A percentile compares a stretch with the other conserved stretches of the same genome.
These are phyloP conservation scores for Pleurotus platypus DNA, from an alignment of 768 basidiomycete genomes.

Conservation along the genomic window DNA sequence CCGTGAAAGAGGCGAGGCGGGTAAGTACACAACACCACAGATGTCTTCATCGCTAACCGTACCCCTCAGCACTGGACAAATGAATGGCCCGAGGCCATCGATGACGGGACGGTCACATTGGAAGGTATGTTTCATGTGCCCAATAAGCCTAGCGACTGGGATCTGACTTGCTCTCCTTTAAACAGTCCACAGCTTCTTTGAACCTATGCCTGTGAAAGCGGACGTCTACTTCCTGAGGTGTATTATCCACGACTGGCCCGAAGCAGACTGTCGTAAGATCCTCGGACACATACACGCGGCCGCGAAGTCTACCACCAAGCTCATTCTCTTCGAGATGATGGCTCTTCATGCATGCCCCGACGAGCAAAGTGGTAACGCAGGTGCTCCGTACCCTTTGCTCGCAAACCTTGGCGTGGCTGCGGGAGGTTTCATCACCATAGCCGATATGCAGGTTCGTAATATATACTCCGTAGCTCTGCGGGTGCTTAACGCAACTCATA, in stretches of 20 bases:
- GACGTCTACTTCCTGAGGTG: constrained; percentile 54
- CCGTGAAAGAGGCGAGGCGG: constrained; percentile 40
- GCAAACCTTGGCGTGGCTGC: constrained; percentile 18
- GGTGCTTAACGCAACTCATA: not conserved
- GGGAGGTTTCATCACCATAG: not conserved
- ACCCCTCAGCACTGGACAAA: not conserved
- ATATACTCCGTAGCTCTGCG: not conserved
- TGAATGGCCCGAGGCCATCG: not conserved
- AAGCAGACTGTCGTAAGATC: constrained; percentile 33
- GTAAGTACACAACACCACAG: not conserved
- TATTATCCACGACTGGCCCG: constrained; percentile 66
- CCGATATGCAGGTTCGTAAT: not conserved
- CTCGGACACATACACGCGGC: constrained; percentile 32
- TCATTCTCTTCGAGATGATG: constrained; percentile 39
- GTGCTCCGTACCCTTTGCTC: constrained; percentile 13
- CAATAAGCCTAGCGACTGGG: too few species aligned
- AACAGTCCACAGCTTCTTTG: constrained; percentile 28
- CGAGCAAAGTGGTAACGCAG: not conserved
- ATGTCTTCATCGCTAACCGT: not conserved
- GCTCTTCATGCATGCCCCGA: constrained; percentile 27
- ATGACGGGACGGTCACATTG: constrained; percentile 19
- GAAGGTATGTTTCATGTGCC: constrained; percentile 16
- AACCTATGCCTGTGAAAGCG: constrained; percentile 39
- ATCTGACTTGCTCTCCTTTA: too few species aligned
- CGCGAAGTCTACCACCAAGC: constrained; percentile 29